Percentiles rank a stretch among this genome's conserved stretches.
Conservation (phyloP, 2,329 filamentous ascomycete species). For the Aspergillus sp. region DNA sequence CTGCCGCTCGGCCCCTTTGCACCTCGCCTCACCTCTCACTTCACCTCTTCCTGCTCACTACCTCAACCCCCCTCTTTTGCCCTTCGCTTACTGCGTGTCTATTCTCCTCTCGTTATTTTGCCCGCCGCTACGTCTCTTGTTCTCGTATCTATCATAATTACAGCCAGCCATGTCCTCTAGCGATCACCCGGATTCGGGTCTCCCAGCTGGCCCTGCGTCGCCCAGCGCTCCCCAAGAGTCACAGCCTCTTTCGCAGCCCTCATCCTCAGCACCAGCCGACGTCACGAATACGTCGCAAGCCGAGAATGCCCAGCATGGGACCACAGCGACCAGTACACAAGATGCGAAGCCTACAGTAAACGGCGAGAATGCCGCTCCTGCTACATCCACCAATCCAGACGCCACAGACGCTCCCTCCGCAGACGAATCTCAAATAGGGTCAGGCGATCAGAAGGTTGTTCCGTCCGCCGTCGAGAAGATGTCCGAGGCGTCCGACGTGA, state of each 20-base stretch:
- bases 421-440: slow-evolving; percentile 11
- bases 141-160: not conserved
- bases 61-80: not conserved
- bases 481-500: slow-evolving; percentile 17
- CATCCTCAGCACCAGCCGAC: slow-evolving; percentile 7
- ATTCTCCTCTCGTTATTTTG: not conserved
- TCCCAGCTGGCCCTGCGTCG: slow-evolving; percentile 7
- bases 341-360: not conserved
- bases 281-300: slow-evolving; percentile 5
- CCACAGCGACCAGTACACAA: slow-evolving; percentile 3
- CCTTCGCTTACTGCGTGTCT: not conserved
- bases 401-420: slow-evolving; percentile 6
- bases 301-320: slow-evolving; percentile 6
- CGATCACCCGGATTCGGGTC: slow-evolving; percentile 14
- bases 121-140: not conserved
- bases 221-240: slow-evolving; percentile 12
- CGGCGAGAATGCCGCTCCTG: slow-evolving; percentile 8
- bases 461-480: slow-evolving; percentile 11
- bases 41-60: not conserved
- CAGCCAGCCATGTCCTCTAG: slow-evolving; percentile 5
- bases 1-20: no score
- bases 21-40: not conserved
- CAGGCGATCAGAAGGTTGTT: slow-evolving; percentile 15
- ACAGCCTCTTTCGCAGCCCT: slow-evolving; percentile 7
- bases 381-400: slow-evolving; percentile 7